These are phyloP conservation scores for Aquanectria penicillioides DNA, from an alignment of 2,329 filamentous ascomycete species.

Conservation along the genomic window DNA sequence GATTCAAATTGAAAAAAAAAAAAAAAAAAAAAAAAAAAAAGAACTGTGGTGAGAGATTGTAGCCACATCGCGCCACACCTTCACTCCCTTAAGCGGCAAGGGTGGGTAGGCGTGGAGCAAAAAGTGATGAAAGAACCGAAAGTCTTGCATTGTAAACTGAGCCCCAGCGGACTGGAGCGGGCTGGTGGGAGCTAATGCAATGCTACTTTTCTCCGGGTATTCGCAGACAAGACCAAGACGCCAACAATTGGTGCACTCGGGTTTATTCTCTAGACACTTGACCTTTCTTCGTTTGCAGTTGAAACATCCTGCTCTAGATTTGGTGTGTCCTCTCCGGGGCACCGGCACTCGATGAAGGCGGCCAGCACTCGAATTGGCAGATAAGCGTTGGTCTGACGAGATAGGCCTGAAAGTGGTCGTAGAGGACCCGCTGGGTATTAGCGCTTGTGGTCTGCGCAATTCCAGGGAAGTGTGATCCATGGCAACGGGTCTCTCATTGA, in stretches of 20 bases:
- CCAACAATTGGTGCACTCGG: not conserved
- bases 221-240: not conserved
- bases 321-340: not conserved
- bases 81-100: not conserved
- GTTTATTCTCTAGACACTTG: not conserved
- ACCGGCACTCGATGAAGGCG: not conserved
- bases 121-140: not conserved
- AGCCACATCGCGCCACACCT: not conserved
- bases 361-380: not conserved
- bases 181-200: not conserved
- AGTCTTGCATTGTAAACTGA: not conserved
- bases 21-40: too few relatives aligned
- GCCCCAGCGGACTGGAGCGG: not conserved
- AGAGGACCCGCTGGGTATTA: too few relatives aligned
- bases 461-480: too few relatives aligned
- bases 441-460: too few relatives aligned
- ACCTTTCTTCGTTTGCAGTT: not conserved
- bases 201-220: not conserved
- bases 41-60: not conserved
- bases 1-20: too few relatives aligned
- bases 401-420: too few relatives aligned
- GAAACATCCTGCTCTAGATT: not conserved
- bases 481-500: too few relatives aligned
- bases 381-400: too few relatives aligned
- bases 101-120: not conserved